These are phyloP conservation scores for Trichoderma sp. DNA, from an alignment of 2,329 filamentous ascomycete genomes.

Conservation along the genomic window DNA sequence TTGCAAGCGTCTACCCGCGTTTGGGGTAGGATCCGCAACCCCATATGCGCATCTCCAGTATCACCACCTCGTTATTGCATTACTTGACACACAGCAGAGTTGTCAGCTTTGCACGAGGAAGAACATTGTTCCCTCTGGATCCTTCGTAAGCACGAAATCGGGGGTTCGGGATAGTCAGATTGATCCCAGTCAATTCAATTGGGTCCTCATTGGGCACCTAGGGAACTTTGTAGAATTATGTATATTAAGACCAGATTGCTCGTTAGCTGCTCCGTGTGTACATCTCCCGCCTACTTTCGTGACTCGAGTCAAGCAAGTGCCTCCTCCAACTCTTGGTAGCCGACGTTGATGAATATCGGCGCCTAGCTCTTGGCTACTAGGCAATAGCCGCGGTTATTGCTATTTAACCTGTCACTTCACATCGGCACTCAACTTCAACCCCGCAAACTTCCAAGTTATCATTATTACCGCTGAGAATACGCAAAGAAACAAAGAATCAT, in stretches of 20 bases:
- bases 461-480: neutral
- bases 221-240: neutral
- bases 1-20: neutral
- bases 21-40: neutral
- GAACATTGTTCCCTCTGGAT: neutral
- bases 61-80: neutral
- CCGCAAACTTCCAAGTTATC: neutral
- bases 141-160: neutral
- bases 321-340: neutral
- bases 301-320: neutral
- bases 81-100: neutral
- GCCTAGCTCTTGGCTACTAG: neutral
- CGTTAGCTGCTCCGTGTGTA: neutral
- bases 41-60: neutral
- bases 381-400: neutral
- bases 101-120: neutral
- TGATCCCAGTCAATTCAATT: neutral
- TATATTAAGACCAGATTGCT: neutral
- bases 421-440: conserved; percentile 16
- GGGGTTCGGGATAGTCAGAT: neutral
- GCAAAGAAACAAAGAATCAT: neutral
- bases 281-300: neutral
- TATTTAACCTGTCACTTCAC: neutral
- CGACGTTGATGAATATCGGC: neutral
- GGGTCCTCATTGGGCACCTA: neutral